phyloP scores from a whole-genome alignment of 1,139 yeast species.

The Sugiyamaella castrensis region DNA sequence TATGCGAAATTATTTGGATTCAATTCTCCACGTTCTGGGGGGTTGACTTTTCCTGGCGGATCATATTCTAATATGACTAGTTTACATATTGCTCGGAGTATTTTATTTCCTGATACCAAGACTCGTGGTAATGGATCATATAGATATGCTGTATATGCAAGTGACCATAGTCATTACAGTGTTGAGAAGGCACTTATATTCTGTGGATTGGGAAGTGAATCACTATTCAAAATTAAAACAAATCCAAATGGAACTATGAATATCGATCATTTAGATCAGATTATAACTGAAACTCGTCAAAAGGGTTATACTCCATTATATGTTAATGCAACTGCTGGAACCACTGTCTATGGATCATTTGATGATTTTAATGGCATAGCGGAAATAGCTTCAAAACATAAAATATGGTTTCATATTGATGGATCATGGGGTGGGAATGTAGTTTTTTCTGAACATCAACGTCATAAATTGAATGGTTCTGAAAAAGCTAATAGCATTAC shows the following conservation, averaged over 20 bases:
- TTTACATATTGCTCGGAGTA: slow-evolving; percentile 71
- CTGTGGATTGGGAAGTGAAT: slow-evolving; percentile 63
- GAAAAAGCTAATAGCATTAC: slow-evolving; percentile 76
- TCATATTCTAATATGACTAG: slow-evolving; percentile 83
- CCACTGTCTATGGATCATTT: slow-evolving; percentile 83
- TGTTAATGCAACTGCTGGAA: slow-evolving; percentile 83
- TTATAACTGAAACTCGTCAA: slow-evolving; percentile 45
- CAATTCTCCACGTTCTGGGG: slow-evolving; percentile 59
- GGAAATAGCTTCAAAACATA: slow-evolving; percentile 50
- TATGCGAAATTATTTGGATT: slow-evolving; percentile 71
- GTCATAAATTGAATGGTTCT: slow-evolving; percentile 52
- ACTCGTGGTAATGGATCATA: slow-evolving; percentile 52
- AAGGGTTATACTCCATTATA: slow-evolving; percentile 71
- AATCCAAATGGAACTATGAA: slow-evolving; percentile 62
- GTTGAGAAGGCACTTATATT: slow-evolving; percentile 80
- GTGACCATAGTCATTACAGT: slow-evolving; percentile 75
- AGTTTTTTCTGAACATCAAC: slow-evolving; percentile 56
- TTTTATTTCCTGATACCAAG: slow-evolving; percentile 68
- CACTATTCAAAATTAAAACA: slow-evolving; percentile 58
- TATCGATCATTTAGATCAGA: slow-evolving; percentile 45
- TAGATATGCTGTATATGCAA: slow-evolving; percentile 68
- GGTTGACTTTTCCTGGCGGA: slow-evolving; percentile 84
- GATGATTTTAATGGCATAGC: slow-evolving; percentile 63
- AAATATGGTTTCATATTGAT: slow-evolving; percentile 77
- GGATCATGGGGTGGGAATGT: slow-evolving; percentile 94